These are phyloP conservation scores for Nymphaea thermarum DNA, from an alignment of 164 flowering plant genomes.

Conservation along the genomic window DNA sequence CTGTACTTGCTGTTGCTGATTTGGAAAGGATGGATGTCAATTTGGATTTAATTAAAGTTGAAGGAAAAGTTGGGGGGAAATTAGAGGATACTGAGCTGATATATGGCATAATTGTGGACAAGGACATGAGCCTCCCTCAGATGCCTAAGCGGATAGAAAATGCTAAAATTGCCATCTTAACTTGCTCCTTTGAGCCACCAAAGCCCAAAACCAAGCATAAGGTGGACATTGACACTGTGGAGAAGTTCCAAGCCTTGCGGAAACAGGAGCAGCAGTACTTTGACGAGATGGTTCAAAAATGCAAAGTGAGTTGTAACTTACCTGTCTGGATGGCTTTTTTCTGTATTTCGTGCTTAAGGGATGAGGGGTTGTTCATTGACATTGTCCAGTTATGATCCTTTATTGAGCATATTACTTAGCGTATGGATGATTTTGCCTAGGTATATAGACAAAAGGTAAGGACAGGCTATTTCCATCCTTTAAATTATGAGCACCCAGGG, in stretches of 20 bases:
- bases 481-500: too few relatives aligned
- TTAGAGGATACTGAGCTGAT: slow-evolving; percentile 90
- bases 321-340: not conserved
- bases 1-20: slow-evolving; percentile 96
- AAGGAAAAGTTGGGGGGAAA: slow-evolving; percentile 97
- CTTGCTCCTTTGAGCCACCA: slow-evolving; percentile 99
- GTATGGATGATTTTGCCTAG: too few relatives aligned
- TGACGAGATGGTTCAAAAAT: slow-evolving; percentile 95
- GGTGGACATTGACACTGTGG: slow-evolving; percentile 97
- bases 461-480: too few relatives aligned
- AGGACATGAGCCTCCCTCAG: slow-evolving; percentile 99
- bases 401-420: too few relatives aligned
- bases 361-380: too few relatives aligned
- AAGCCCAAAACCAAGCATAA: slow-evolving; percentile 99
- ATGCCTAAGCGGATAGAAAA: slow-evolving; percentile 93
- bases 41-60: slow-evolving; percentile 86
- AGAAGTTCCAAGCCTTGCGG: slow-evolving; percentile 85
- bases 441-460: too few relatives aligned
- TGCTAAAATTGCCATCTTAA: slow-evolving; percentile 92
- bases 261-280: slow-evolving; percentile 86
- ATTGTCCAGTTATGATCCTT: too few relatives aligned
- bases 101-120: slow-evolving; percentile 89
- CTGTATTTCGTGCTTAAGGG: too few relatives aligned
- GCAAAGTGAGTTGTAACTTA: slow-evolving; percentile 47
- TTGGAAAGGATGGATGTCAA: slow-evolving; percentile 94